Evolutionary conservation across 257 asterid genomes (phyloP).

Genomic region (Solanum appendiculatum): DNA sequence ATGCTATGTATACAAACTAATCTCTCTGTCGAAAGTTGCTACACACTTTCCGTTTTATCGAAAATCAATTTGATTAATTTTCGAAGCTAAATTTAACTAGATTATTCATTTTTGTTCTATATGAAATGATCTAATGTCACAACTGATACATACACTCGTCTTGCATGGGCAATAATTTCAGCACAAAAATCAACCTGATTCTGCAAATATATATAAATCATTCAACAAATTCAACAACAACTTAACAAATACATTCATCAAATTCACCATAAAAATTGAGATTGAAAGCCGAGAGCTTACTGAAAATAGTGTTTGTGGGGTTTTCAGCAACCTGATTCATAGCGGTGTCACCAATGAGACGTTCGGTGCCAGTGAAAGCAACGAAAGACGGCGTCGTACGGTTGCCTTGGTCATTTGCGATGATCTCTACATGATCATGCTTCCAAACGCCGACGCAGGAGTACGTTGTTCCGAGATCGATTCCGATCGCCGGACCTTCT

Average conservation of each 20-base stretch:
- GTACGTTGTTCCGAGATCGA: not conserved
- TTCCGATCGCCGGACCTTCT: not conserved
- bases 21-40: not conserved
- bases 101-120: not conserved
- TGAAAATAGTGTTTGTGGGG: not conserved
- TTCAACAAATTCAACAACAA: not conserved
- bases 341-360: not conserved
- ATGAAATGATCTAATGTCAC: not conserved
- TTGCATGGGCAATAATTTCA: not conserved
- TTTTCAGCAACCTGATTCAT: not conserved
- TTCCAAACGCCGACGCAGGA: not conserved
- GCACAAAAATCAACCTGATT: not conserved
- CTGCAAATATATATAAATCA: not conserved
- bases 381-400: not conserved
- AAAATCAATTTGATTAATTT: not conserved
- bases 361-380: not conserved
- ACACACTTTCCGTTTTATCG: not conserved
- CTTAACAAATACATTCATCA: not conserved
- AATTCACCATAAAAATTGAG: too few relatives aligned
- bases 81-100: not conserved
- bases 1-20: not conserved
- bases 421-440: not conserved
- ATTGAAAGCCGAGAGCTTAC: not conserved
- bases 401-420: not conserved
- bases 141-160: not conserved